Evolutionary conservation across 2,329 filamentous ascomycete species (phyloP).

Genomic region (Arthrobotrys pseudoclavata): DNA sequence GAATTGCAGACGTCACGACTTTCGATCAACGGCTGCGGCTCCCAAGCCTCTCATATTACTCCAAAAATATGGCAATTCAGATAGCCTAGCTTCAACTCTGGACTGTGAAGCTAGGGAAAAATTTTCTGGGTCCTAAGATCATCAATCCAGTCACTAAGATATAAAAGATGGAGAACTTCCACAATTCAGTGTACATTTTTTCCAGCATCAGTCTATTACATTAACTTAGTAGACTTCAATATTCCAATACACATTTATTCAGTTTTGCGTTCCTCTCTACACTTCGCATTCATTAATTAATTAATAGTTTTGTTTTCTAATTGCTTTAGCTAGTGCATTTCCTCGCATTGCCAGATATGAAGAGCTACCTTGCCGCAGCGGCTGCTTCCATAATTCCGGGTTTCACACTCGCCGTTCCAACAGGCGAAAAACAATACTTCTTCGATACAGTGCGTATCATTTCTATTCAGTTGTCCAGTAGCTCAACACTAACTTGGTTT

Average conservation of each 20-base stretch:
- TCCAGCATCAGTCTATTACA: background rate
- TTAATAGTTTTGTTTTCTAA: no score
- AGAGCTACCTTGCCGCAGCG: slow-evolving; percentile 15
- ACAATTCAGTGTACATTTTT: background rate
- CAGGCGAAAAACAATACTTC: slow-evolving; percentile 39
- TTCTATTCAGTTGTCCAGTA: background rate
- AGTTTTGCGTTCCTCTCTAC: no score
- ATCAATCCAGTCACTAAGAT: background rate
- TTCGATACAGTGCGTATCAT: slow-evolving; percentile 44
- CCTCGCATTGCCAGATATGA: slow-evolving; percentile 11
- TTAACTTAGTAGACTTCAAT: no score
- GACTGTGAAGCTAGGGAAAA: background rate
- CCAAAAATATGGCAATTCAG: background rate
- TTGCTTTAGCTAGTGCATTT: background rate
- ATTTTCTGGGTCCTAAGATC: background rate
- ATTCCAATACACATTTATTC: no score
- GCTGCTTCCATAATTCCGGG: slow-evolving; percentile 26
- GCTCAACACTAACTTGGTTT: background rate
- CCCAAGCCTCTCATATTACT: background rate
- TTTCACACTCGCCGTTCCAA: slow-evolving; percentile 27
- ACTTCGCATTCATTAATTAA: no score
- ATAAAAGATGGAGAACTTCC: background rate
- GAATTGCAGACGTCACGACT: slow-evolving; percentile 40
- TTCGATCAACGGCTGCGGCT: slow-evolving; percentile 44
- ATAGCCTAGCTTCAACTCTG: background rate